phyloP scores from a whole-genome alignment of 139 green algal species.

The Zygnema cylindricum region DNA sequence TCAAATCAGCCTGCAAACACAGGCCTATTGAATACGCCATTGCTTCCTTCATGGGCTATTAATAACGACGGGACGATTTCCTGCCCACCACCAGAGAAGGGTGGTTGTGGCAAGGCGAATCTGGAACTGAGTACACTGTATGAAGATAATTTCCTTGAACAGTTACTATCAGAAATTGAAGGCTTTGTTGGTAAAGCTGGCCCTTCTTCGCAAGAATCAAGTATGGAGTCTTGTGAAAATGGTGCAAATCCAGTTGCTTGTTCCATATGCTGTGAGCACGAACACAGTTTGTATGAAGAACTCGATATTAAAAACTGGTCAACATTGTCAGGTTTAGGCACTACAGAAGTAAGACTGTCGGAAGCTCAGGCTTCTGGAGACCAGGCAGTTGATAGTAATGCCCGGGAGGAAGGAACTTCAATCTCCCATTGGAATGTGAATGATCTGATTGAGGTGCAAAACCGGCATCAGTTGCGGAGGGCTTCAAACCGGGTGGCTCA shows the following conservation, averaged over 20 bases:
- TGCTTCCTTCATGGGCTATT: background rate
- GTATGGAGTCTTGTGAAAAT: background rate
- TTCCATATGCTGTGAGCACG: background rate
- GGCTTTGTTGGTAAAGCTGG: background rate
- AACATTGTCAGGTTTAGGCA: background rate
- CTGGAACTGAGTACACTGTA: constrained; percentile 33
- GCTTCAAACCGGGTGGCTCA: background rate
- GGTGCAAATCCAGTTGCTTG: background rate
- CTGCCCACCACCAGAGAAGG: constrained; percentile 36
- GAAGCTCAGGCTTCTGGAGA: background rate
- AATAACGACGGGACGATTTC: constrained; percentile 9
- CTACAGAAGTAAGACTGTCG: background rate
- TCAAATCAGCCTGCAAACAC: background rate
- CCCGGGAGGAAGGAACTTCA: too few species aligned
- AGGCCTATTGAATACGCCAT: background rate
- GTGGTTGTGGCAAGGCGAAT: constrained; percentile 43
- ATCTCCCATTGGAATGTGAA: too few species aligned
- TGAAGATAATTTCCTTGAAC: background rate
- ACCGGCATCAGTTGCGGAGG: background rate
- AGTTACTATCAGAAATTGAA: background rate
- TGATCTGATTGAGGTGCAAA: background rate
- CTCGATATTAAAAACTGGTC: background rate
- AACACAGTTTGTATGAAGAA: background rate
- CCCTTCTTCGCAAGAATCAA: background rate
- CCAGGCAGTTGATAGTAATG: too few species aligned